phyloP scores from a whole-genome alignment of 2,329 filamentous ascomycete genomes.

The Xylariaceae sp. region DNA sequence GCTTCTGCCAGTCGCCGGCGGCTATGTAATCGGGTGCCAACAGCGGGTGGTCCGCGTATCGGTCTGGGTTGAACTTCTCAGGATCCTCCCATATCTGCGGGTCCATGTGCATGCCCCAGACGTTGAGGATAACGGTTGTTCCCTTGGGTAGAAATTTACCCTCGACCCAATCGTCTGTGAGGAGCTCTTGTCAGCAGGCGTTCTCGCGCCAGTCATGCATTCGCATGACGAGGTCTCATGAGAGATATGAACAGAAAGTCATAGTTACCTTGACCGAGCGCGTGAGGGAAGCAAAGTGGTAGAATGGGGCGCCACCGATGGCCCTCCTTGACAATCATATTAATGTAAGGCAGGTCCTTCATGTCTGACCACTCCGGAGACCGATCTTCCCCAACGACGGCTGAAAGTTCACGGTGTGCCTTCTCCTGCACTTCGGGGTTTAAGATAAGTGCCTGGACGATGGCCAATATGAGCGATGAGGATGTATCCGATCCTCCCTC shows the following conservation, averaged over 20 bases:
- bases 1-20: constrained; percentile 13
- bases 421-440: constrained; percentile 37
- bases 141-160: constrained; percentile 35
- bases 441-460: constrained; percentile 41
- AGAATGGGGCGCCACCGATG: constrained; percentile 39
- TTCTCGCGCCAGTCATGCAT: background rate
- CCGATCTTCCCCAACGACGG: constrained; percentile 35
- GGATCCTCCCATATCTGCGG: constrained; percentile 31
- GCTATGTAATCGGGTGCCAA: constrained; percentile 12
- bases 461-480: constrained; percentile 33
- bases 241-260: background rate
- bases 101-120: constrained; percentile 35
- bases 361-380: constrained; percentile 37
- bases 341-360: constrained; percentile 38
- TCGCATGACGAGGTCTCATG: background rate
- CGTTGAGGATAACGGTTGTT: constrained; percentile 35
- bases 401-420: constrained; percentile 40
- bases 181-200: too few species aligned
- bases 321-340: constrained; percentile 39
- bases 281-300: constrained; percentile 35
- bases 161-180: constrained; percentile 34
- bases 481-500: constrained; percentile 38
- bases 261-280: constrained; percentile 27
- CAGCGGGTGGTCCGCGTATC: constrained; percentile 20
- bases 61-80: constrained; percentile 11